phyloP scores from a whole-genome alignment of 208 protist genomes.

The Crithidia expoeki region DNA sequence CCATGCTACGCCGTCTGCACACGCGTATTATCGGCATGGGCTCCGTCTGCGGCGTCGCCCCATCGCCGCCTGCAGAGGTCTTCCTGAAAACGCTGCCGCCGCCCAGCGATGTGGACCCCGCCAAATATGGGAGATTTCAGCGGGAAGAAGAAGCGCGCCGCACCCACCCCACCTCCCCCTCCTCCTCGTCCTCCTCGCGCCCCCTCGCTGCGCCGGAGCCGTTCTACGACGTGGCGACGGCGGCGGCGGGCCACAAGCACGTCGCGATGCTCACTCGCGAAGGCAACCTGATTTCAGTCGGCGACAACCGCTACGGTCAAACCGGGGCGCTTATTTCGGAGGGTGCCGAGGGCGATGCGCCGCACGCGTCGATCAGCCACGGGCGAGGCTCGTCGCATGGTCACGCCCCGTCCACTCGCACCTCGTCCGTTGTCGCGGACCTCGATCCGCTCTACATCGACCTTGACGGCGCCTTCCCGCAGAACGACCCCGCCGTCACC shows the following conservation, averaged over 20 bases:
- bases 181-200: not conserved
- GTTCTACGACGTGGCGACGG: constrained; percentile 34
- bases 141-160: constrained; percentile 38
- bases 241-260: constrained; percentile 66
- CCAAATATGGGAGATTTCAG: constrained; percentile 68
- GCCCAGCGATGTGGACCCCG: constrained; percentile 51
- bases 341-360: constrained; percentile 18
- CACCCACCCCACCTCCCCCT: not conserved
- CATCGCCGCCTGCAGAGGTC: constrained; percentile 65
- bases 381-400: constrained; percentile 6
- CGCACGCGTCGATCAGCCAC: not conserved
- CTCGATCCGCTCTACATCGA: constrained; percentile 55
- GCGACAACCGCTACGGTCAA: constrained; percentile 69
- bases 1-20: constrained; percentile 74
- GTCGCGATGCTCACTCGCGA: constrained; percentile 60
- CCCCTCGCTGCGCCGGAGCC: constrained; percentile 24
- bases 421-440: constrained; percentile 15
- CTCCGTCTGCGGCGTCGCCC: constrained; percentile 58
- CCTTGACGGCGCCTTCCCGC: constrained; percentile 46
- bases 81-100: constrained; percentile 82
- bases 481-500: constrained; percentile 5
- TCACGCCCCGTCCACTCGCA: not conserved
- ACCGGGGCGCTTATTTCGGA: constrained; percentile 29
- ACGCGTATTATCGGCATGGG: constrained; percentile 77
- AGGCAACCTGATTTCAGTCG: constrained; percentile 70